Percentiles rank a stretch among this genome's conserved stretches.
Evolutionary conservation across 1,284 basidiomycete genomes (phyloP).

Genomic region (Naganishia cerealis): DNA sequence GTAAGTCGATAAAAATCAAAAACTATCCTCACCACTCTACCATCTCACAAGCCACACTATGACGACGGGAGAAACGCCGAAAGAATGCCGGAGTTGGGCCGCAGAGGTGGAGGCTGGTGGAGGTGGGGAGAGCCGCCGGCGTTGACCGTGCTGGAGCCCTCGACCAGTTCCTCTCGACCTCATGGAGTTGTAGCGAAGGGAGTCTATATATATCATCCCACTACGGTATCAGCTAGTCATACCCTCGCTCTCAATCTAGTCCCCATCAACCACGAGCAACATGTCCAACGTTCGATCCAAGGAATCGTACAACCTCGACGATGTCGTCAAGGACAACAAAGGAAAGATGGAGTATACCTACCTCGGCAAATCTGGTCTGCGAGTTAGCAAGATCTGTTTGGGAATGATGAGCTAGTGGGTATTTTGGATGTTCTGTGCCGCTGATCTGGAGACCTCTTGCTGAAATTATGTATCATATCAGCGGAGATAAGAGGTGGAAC

Average conservation of each 20-base stretch:
- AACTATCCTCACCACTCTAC: no score
- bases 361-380: constrained; percentile 30
- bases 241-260: no score
- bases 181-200: not conserved
- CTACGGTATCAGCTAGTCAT: no score
- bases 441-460: not conserved
- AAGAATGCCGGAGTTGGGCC: not conserved
- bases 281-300: constrained; percentile 24
- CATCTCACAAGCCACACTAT: not conserved
- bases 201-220: not conserved
- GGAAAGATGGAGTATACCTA: constrained; percentile 33
- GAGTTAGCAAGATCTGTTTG: constrained; percentile 30
- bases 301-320: constrained; percentile 33
- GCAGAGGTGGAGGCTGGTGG: not conserved
- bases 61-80: not conserved
- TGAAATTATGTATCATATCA: not conserved
- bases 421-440: not conserved
- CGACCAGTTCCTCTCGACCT: not conserved
- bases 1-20: no score
- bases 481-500: constrained; percentile 29
- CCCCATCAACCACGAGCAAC: not conserved
- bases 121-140: not conserved
- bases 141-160: not conserved
- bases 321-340: constrained; percentile 31
- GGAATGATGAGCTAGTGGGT: constrained; percentile 35